Evolutionary conservation across 116 monocot genomes (phyloP), one percentile per base, ranked within the genome.

Genomic region (Trichopus zeylanicus): DNA sequence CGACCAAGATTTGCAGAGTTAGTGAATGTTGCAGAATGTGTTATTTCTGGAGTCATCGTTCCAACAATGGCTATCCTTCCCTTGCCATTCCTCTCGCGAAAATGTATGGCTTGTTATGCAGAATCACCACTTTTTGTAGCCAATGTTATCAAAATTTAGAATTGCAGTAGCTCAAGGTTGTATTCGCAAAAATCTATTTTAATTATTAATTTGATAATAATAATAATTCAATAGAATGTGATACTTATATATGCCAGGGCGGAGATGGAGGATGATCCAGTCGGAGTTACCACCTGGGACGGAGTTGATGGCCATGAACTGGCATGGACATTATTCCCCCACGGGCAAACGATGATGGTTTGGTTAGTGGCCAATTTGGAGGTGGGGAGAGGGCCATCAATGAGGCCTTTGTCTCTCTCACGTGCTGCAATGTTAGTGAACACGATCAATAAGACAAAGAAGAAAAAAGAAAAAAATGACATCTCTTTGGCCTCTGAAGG

Each of bases 71-170:
- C 52, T 5, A 88, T 88, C 53, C 73, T 82, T 47, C 85, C 93
- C 38, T 72, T 93, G 13, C 93, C 93, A 27, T 82, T 10, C 88
- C 93, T 65, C 93, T 79, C 51, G 88, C 29, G 66, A 81, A 93
- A 26, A 93, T 85, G 61, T 73, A 77, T 2, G 68, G 67, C 55
- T 93, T 93, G 72, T 47, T 82, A 63, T 79, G 46, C 15, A 88
- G 88, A 29, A 93, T 72, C 35, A 65, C 25, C 22, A 93, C 67
- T 59, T 88, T 88, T 69, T 88, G 88, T 54, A 87, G 83, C 77
- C 5, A n/a, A n/a, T n/a, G n/a, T n/a, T n/a, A n/a, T n/a, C n/a
- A n/a, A n/a, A n/a, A n/a, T n/a, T n/a, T n/a, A n/a, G n/a, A n/a
- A n/a, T n/a, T n/a, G n/a, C n/a, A n/a, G n/a, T n/a, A n/a, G n/a